phyloP scores from a whole-genome alignment of 805 yeast genomes.

The Wickerhamiella cacticola region DNA sequence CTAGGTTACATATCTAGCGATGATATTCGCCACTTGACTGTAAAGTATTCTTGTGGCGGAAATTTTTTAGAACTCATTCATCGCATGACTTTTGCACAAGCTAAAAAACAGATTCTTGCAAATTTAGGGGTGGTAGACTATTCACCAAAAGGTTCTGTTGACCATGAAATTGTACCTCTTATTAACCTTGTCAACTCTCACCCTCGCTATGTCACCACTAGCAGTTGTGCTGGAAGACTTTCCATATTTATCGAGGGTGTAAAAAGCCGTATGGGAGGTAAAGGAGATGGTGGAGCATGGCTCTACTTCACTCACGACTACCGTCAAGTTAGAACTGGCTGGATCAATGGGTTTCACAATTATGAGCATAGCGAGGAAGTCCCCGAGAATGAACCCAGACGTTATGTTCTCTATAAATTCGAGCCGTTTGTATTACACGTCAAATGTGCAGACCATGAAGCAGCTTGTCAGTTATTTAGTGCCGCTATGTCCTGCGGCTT shows the following conservation, averaged over 20 bases:
- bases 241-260: slow-evolving; percentile 71
- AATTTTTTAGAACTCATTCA: not conserved
- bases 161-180: slow-evolving; percentile 57
- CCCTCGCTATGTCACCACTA: slow-evolving; percentile 66
- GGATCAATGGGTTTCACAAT: slow-evolving; percentile 22
- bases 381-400: slow-evolving; percentile 25
- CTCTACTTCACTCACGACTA: slow-evolving; percentile 63
- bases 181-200: slow-evolving; percentile 54
- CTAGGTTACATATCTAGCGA: not conserved
- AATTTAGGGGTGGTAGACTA: slow-evolving; percentile 27
- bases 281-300: slow-evolving; percentile 81
- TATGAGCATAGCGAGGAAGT: slow-evolving; percentile 17
- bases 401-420: slow-evolving; percentile 62
- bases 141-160: slow-evolving; percentile 84
- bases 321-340: slow-evolving; percentile 30
- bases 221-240: slow-evolving; percentile 80
- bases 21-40: not conserved
- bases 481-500: slow-evolving; percentile 77
- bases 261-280: slow-evolving; percentile 58
- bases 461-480: slow-evolving; percentile 52
- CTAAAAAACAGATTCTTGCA: slow-evolving; percentile 21
- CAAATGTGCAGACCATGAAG: slow-evolving; percentile 49
- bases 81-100: slow-evolving; percentile 4
- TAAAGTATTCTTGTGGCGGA: not conserved
- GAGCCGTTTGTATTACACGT: slow-evolving; percentile 82